Evolutionary conservation across 225 moss, liverwort and hornwort species (phyloP), one percentile per base, ranked within the genome.

Genomic region (Physcomitrellopsis africana): DNA sequence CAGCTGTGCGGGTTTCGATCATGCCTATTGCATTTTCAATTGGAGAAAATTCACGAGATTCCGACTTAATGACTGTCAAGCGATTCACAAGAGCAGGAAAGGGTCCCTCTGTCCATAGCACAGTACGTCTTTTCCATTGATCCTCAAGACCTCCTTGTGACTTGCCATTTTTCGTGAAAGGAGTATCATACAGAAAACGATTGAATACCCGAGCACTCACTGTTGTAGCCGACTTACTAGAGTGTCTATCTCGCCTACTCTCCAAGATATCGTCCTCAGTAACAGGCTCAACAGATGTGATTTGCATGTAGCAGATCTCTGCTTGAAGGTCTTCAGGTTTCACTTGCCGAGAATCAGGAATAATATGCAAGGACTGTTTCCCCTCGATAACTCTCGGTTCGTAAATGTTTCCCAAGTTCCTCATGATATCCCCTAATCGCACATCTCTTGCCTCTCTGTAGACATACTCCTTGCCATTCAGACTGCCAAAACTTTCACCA

Each of bases 1-100:
- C 90, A 60, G 86, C 80, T 54, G 99, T 99, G 27, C 99, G 89
- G 51, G 92, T 95, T 77, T 99, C 93, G 56, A 99, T 99, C 99
- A 99, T 95, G 58, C 99, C 99, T 77, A 99, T 99, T 11, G 99
- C 99, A 79, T 99, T 99, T 87, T 99, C 99, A 85, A 99, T 95
- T 44, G 99, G 99, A 63, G 99, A 92, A 68, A 95, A 99, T 61
- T 99, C 99, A 71, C 95, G 87, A 3, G 99, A 99, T 59, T 83
- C 89, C 32, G 95, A 99, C 65, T 93, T 95, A 3, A 91, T 84
- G 60, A 93, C 95, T 54, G 92, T 78, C 27, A 99, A 89, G 54
- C 99, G 91, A 75, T 95, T 99, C 57, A 90, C 86, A 42, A 90
- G 76, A 0, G 91, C 86, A 19, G 91, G 91, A 19, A 91, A 91